Evolutionary conservation across 1,284 basidiomycete genomes (phyloP).

Genomic region (Ceratobasidium sp.): DNA sequence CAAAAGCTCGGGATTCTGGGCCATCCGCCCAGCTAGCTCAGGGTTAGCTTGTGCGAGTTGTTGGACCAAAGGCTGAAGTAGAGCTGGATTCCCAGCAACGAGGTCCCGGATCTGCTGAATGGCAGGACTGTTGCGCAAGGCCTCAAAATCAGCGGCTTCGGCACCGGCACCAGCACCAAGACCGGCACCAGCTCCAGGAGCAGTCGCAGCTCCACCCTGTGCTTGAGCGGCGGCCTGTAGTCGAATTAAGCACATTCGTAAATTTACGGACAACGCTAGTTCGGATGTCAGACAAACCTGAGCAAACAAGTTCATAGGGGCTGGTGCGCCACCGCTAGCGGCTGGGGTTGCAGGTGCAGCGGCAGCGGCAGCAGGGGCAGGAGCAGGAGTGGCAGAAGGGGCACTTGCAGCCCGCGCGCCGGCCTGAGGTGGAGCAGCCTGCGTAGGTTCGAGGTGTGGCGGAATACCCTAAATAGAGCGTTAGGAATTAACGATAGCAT

Average conservation of each 20-base stretch:
- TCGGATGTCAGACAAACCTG: constrained; percentile 15
- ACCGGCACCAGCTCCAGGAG: constrained; percentile 50
- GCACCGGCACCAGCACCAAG: constrained; percentile 53
- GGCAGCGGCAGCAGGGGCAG: constrained; percentile 50
- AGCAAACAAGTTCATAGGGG: constrained; percentile 23
- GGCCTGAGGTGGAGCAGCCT: constrained; percentile 55
- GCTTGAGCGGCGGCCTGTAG: constrained; percentile 44
- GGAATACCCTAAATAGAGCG: constrained; percentile 72
- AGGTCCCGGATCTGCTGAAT: constrained; percentile 73
- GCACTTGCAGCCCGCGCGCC: constrained; percentile 47
- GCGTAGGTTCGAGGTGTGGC: constrained; percentile 63
- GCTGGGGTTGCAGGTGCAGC: constrained; percentile 52
- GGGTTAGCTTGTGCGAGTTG: constrained; percentile 81
- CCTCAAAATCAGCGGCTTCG: constrained; percentile 53
- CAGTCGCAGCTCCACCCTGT: constrained; percentile 48
- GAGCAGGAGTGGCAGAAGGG: constrained; percentile 37
- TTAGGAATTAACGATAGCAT: constrained; percentile 33
- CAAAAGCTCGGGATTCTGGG: constrained; percentile 73
- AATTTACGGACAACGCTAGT: neutral
- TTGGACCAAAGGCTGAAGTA: constrained; percentile 82
- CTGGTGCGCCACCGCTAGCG: constrained; percentile 36
- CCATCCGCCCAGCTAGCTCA: constrained; percentile 68
- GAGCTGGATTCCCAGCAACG: constrained; percentile 75
- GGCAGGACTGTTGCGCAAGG: constrained; percentile 66
- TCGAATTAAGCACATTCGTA: constrained; percentile 7